phyloP scores from a whole-genome alignment of 1,284 basidiomycete genomes.

The Moesziomyces sp. region DNA sequence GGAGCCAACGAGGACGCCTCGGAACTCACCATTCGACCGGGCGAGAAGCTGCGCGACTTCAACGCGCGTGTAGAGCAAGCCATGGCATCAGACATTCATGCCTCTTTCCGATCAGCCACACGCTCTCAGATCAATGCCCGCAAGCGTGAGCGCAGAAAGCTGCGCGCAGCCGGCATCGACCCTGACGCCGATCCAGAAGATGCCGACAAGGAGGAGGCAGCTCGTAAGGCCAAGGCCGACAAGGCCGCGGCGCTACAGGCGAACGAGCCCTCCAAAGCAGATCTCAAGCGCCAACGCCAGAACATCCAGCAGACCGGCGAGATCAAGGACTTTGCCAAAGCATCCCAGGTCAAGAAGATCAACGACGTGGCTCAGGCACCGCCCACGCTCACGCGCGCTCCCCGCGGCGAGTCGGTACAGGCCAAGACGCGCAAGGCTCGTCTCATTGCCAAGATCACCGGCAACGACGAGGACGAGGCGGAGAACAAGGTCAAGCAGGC shows the following conservation, averaged over 20 bases:
- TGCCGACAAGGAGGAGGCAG: constrained; percentile 25
- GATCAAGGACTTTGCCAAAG: constrained; percentile 55
- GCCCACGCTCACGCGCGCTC: constrained; percentile 55
- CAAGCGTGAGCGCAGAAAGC: constrained; percentile 51
- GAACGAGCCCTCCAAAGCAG: constrained; percentile 34
- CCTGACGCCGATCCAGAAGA: constrained; percentile 38
- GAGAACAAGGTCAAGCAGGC: constrained; percentile 39
- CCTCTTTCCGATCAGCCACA: constrained; percentile 45
- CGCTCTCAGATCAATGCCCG: constrained; percentile 50
- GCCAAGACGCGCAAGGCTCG: constrained; percentile 49
- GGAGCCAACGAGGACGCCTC: constrained; percentile 4
- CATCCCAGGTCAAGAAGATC: constrained; percentile 49
- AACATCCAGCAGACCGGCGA: constrained; percentile 43
- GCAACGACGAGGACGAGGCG: constrained; percentile 48
- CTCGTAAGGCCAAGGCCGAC: constrained; percentile 47
- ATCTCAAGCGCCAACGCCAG: constrained; percentile 49
- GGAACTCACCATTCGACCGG: constrained; percentile 55
- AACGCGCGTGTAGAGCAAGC: constrained; percentile 60
- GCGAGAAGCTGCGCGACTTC: constrained; percentile 61
- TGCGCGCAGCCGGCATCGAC: constrained; percentile 37
- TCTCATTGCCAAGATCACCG: constrained; percentile 49
- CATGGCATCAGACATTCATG: constrained; percentile 50
- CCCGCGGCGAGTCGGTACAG: constrained; percentile 48
- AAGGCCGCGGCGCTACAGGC: constrained; percentile 47
- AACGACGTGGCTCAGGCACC: constrained; percentile 61